phyloP scores from a whole-genome alignment of 495 filamentous ascomycete species.

The Penicillium samsonianum region DNA sequence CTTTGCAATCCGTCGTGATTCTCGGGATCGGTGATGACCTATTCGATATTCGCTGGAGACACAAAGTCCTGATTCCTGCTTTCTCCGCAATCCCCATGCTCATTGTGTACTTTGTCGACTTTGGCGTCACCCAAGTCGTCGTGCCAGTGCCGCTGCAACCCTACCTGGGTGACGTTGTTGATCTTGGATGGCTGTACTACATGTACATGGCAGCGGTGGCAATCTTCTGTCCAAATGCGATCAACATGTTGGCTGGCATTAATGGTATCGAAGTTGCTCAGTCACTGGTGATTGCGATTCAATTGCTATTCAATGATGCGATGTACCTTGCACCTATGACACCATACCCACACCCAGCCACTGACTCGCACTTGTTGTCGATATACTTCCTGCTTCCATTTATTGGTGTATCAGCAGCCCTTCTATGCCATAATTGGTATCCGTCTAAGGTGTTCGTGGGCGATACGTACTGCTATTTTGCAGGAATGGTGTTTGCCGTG shows the following conservation, averaged over 20 bases:
- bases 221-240: conserved; percentile 97
- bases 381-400: conserved; percentile 94
- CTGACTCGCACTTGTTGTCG: conserved; percentile 92
- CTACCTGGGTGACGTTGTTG: conserved; percentile 77
- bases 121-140: conserved; percentile 93
- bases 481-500: conserved; percentile 97
- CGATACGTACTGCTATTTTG: conserved; percentile 99
- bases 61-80: conserved; percentile 96
- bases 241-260: conserved; percentile 97
- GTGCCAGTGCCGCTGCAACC: conserved; percentile 80
- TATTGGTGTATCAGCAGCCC: conserved; percentile 83
- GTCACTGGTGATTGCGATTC: conserved; percentile 82
- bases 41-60: conserved; percentile 97
- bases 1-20: conserved; percentile 82
- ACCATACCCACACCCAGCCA: conserved; percentile 86
- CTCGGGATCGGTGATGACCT: conserved; percentile 95
- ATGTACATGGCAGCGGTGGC: conserved; percentile 91
- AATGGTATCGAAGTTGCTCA: conserved; percentile 97
- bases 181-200: conserved; percentile 92
- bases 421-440: conserved; percentile 94
- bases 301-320: conserved; percentile 87
- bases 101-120: conserved; percentile 96
- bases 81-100: conserved; percentile 93
- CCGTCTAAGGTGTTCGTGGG: conserved; percentile 94
- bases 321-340: conserved; percentile 63